These are phyloP conservation scores for Ganoderma resinaceum DNA, from an alignment of 1,284 basidiomycete species.

Conservation along the genomic window DNA sequence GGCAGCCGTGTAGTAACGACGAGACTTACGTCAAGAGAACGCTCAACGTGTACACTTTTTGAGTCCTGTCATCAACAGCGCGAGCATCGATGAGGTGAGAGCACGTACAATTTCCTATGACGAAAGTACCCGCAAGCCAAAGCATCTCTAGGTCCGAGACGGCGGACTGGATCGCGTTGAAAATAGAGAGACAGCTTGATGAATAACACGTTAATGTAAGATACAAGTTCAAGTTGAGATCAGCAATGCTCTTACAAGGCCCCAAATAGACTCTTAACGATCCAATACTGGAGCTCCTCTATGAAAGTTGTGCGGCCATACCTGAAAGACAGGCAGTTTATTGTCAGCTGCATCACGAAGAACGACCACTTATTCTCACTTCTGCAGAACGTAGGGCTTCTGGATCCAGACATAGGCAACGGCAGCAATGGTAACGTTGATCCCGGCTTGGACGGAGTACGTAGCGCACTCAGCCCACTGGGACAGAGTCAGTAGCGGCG, in stretches of 20 bases:
- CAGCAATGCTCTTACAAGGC: conserved; percentile 15
- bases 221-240: not conserved
- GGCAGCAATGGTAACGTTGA: conserved; percentile 19
- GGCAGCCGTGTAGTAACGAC: too few relatives aligned
- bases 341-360: too few relatives aligned
- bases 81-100: too few relatives aligned
- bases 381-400: conserved; percentile 16
- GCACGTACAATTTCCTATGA: conserved; percentile 26
- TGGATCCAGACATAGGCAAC: conserved; percentile 23
- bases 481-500: not conserved
- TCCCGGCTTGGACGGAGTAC: conserved; percentile 10
- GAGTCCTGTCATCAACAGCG: not conserved
- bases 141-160: conserved; percentile 15
- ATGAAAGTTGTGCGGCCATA: conserved; percentile 11
- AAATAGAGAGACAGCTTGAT: conserved; percentile 18
- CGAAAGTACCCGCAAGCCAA: conserved; percentile 24
- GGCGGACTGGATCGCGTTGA: conserved; percentile 15
- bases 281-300: conserved; percentile 24
- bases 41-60: conserved; percentile 26
- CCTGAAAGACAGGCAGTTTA: not conserved
- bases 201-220: not conserved
- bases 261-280: conserved; percentile 22
- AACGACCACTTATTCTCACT: conserved; percentile 5
- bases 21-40: conserved; percentile 23
- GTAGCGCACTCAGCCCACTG: conserved; percentile 25